These are phyloP conservation scores for Diaporthe amygdali DNA, from an alignment of 2,329 filamentous ascomycete species.

Conservation along the genomic window DNA sequence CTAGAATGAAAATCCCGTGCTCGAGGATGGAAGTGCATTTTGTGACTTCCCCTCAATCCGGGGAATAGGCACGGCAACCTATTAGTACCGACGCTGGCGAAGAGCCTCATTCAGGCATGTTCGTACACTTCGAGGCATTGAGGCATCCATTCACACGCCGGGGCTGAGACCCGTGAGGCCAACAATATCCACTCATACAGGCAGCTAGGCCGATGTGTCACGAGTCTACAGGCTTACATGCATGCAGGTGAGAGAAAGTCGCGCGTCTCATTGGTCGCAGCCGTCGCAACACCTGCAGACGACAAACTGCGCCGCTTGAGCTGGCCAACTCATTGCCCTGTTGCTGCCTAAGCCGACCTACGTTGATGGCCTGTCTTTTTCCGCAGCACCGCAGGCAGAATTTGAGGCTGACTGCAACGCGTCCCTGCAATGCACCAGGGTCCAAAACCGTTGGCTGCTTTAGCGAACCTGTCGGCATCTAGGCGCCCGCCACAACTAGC, in stretches of 20 bases:
- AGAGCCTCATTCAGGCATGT: neutral
- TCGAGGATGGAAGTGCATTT: neutral
- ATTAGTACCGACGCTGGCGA: neutral
- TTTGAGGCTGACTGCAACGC: neutral
- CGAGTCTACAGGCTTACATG: neutral
- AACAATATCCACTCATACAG: constrained; percentile 2
- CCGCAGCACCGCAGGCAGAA: neutral
- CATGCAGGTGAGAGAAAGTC: neutral
- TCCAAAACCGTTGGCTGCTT: neutral
- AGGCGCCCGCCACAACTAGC: neutral
- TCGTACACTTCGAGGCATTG: neutral
- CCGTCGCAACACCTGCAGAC: neutral
- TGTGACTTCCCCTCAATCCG: neutral
- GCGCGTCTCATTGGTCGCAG: neutral
- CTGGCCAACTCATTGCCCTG: neutral
- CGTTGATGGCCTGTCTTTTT: neutral
- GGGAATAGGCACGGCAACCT: neutral
- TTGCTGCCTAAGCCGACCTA: constrained; percentile 4
- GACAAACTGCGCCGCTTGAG: constrained; percentile 10
- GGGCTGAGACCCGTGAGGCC: constrained; percentile 7
- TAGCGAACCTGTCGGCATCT: neutral
- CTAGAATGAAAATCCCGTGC: neutral
- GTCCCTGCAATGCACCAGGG: neutral
- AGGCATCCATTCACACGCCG: constrained; percentile 8
- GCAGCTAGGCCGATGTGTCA: constrained; percentile 4